Base-by-base conservation (phyloP, 2,329 filamentous ascomycete genomes). In the Aspergillus ochraceus region DNA sequence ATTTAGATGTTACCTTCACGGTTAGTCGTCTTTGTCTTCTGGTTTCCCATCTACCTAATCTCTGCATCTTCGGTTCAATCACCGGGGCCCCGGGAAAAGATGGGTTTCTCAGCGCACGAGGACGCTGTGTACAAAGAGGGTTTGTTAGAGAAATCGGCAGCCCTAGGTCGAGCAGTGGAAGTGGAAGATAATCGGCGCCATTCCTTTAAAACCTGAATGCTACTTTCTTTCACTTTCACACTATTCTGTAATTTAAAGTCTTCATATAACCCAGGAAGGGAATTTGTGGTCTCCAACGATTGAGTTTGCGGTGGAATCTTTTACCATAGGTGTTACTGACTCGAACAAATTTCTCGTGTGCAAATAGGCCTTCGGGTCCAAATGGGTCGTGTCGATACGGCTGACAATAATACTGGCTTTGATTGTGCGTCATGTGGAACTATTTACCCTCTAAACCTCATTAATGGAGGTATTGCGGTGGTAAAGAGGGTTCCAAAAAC, bases 21-120 rank as follows among this genome's bases (percentile, higher is more conserved):
- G 39, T 22, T 24, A 47, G 39, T 54, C 11, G 57, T 63, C 20
- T 42, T 67, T 14, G 65, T 66, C n/a, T 55, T 63, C 42, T 55
- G 60, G 26, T 67, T 66, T 42, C 63, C 64, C 0, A 57, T 63
- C 26, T 57, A 66, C 46, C 29, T 67, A 45, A 22, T 62, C 49
- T 50, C 57, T 8, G 6, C 57, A 6, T 19, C 36, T 10, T 58
- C 24, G 17, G 24, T 12, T 2, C 4, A 32, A 11, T 8, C 6
- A 14, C 17, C 36, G 17, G 36, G 3, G 36, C 4, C 36, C 6
- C 4, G 17, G 17, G 36, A n/a, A n/a, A 42, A 42, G 6, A n/a
- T n/a, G 36, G 17, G 17, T 8, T 42, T 6, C 6, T 6, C 14
- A 42, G 17, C 17, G 12, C 17, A n/a, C 4, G 36, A 42, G 36